phyloP scores from a whole-genome alignment of 1,284 basidiomycete genomes.

The Fomitopsis palustris region DNA sequence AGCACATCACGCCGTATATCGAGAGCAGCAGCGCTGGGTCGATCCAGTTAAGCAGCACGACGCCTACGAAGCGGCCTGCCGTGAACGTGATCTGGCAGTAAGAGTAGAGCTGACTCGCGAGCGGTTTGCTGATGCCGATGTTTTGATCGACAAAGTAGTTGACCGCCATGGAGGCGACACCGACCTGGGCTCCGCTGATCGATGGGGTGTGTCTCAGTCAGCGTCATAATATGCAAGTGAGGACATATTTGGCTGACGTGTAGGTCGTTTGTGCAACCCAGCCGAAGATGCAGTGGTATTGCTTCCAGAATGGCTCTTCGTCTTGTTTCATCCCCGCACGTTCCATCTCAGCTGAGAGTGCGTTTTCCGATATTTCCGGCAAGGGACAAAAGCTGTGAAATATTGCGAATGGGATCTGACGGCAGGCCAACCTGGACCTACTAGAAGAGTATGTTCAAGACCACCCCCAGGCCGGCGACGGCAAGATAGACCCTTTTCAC shows the following conservation, averaged over 20 bases:
- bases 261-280: slow-evolving; percentile 70
- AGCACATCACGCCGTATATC: slow-evolving; percentile 50
- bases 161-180: slow-evolving; percentile 69
- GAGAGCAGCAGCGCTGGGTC: slow-evolving; percentile 64
- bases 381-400: slow-evolving; percentile 61
- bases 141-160: slow-evolving; percentile 66
- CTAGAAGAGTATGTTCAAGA: slow-evolving; percentile 69
- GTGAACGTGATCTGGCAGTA: slow-evolving; percentile 76
- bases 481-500: slow-evolving; percentile 69
- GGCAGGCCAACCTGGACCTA: slow-evolving; percentile 27
- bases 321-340: slow-evolving; percentile 41
- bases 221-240: background rate
- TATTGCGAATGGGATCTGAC: background rate
- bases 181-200: slow-evolving; percentile 68
- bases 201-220: background rate
- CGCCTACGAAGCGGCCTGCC: slow-evolving; percentile 62
- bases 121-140: slow-evolving; percentile 49
- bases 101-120: slow-evolving; percentile 64
- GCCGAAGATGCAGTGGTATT: slow-evolving; percentile 70
- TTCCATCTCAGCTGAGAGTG: slow-evolving; percentile 48
- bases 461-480: slow-evolving; percentile 61
- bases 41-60: slow-evolving; percentile 58
- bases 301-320: slow-evolving; percentile 63
- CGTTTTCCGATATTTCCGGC: slow-evolving; percentile 75
- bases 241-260: slow-evolving; percentile 38